Base-by-base conservation (phyloP, 768 basidiomycete genomes). In the Calvatia gigantea region DNA sequence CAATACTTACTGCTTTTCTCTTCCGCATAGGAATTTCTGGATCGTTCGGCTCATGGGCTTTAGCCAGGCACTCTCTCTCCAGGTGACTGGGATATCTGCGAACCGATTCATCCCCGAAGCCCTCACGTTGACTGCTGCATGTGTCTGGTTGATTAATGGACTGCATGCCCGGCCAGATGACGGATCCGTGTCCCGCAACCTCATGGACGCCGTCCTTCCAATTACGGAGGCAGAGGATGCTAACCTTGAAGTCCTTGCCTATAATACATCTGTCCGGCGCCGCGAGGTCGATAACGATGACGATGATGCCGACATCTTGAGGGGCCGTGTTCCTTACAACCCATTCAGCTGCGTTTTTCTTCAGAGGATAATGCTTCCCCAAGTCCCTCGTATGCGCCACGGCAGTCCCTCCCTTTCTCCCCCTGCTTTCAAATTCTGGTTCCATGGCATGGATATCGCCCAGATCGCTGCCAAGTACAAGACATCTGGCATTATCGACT, bases 91-190 rank as follows among this genome's bases (percentile, higher is more conserved):
- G n/a, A n/a, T n/a, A n/a, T n/a, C n/a, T n/a, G n/a, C n/a, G 23
- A 25, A 3, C 11, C 32, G 15, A 11, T 46, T 46, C 27, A 15
- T 29, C 1, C 6, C 46, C 6, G 45, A 46, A 17, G 51, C 58
- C 15, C 41, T 63, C 7, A 23, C 47, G 1, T 46, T 64, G 11
- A 59, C 58, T 1, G 60, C 55, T 14, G 60, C 54, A 2, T 56
- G 50, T 12, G 51, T 60, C 0, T 65, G 62, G 60, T 42, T 62
- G 0, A 31, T 52, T 0, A 65, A 65, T 42, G 32, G 58, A 27
- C 45, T 62, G 1, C 64, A 65, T 53, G 45, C 62, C 37, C 45
- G 62, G 7, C 61, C 59, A 2, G 61, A 64, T 2, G 57, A 58
- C 29, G 54, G 59, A 0, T 51, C 58, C 4, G 58, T 60, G 4